Percentiles rank a stretch among this genome's conserved stretches.
These are phyloP conservation scores for Gypsophila paniculata DNA, from an alignment of 179 eudicot genomes.

Conservation along the genomic window DNA sequence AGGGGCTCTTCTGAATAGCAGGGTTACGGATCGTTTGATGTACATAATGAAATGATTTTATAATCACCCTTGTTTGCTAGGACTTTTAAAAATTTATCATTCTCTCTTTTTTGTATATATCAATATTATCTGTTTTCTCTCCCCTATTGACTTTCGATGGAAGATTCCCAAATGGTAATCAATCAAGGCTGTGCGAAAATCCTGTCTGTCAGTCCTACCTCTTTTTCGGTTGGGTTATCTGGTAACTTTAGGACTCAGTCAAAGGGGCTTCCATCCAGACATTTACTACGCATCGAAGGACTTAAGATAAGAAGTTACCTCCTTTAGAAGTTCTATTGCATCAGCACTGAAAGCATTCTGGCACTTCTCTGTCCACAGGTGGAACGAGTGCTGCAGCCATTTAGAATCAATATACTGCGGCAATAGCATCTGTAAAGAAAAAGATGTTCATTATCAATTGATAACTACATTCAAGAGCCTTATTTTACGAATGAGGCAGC, in stretches of 20 bases:
- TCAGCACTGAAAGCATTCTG: slow-evolving; percentile 73
- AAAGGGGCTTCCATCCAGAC: neutral
- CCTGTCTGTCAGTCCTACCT: neutral
- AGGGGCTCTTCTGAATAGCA: no score
- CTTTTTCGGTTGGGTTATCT: neutral
- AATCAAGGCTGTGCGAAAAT: neutral
- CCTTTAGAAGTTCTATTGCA: slow-evolving; percentile 69
- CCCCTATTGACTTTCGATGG: no score
- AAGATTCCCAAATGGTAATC: no score
- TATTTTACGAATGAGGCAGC: slow-evolving; percentile 11
- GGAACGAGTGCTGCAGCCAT: slow-evolving; percentile 67
- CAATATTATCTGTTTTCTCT: no score
- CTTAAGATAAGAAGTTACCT: slow-evolving; percentile 41
- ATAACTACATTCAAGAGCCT: neutral
- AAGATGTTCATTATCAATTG: slow-evolving; percentile 3
- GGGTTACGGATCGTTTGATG: no score
- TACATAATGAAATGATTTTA: no score
- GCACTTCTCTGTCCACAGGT: slow-evolving; percentile 66
- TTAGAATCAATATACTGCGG: slow-evolving; percentile 47
- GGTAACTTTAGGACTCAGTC: neutral
- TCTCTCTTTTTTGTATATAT: no score
- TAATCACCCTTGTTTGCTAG: no score
- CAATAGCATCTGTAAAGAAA: slow-evolving; percentile 60
- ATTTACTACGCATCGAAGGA: neutral
- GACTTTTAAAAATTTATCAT: no score